These are phyloP conservation scores for Leishmania braziliensis DNA, from an alignment of 208 protist genomes.

Conservation along the genomic window DNA sequence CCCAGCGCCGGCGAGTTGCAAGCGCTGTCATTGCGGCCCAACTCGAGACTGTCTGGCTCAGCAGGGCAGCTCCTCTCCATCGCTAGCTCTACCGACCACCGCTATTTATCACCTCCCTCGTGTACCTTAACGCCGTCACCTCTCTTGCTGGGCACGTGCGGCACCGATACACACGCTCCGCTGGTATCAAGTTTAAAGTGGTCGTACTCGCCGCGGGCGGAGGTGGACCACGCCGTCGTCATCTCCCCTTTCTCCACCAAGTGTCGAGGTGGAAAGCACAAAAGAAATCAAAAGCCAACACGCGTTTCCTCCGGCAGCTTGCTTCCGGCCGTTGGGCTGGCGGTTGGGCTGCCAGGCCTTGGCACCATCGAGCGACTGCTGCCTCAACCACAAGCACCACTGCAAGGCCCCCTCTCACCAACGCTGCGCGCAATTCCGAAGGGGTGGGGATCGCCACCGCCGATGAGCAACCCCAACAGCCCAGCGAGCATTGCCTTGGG, in stretches of 20 bases:
- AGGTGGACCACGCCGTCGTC: neutral
- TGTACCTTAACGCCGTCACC: neutral
- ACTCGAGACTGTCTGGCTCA: neutral
- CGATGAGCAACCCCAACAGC: neutral
- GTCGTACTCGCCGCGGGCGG: no score
- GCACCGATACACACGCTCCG: neutral
- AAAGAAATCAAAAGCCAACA: neutral
- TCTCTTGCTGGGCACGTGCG: neutral
- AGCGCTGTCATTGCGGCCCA: neutral
- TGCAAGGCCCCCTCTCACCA: neutral
- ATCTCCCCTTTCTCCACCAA: neutral
- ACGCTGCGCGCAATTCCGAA: slow-evolving; percentile 1
- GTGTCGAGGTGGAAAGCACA: neutral
- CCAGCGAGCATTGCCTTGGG: neutral
- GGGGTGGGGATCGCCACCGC: neutral
- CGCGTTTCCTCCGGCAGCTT: no score
- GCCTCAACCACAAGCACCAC: neutral
- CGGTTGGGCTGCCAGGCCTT: neutral
- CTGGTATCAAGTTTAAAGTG: neutral
- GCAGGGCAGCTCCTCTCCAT: neutral
- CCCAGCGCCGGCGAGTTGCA: neutral
- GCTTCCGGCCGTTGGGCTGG: neutral
- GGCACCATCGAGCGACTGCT: neutral
- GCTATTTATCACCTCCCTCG: neutral
- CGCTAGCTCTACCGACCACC: neutral